These are phyloP conservation scores for Botrytis sinoallii DNA, from an alignment of 2,329 filamentous ascomycete species.

Conservation along the genomic window DNA sequence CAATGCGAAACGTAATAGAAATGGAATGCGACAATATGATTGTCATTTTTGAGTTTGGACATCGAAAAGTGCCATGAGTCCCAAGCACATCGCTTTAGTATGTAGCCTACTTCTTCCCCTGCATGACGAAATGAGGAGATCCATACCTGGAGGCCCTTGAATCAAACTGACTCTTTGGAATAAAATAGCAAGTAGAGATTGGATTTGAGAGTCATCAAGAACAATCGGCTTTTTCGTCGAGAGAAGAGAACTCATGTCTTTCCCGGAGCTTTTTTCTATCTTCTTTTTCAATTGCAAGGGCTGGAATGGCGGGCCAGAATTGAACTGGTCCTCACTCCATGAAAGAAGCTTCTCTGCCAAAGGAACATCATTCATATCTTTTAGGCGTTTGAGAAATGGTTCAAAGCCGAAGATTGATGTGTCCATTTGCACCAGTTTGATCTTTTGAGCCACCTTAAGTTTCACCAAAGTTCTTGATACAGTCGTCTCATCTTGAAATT, in stretches of 20 bases:
- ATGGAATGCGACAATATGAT: neutral
- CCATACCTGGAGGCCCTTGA: conserved; percentile 63
- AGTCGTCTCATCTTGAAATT: conserved; percentile 47
- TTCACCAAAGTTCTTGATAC: conserved; percentile 48
- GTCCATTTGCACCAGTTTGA: conserved; percentile 57
- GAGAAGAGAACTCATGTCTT: conserved; percentile 38
- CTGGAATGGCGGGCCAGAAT: conserved; percentile 24
- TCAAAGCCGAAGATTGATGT: conserved; percentile 68
- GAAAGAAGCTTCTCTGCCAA: conserved; percentile 52
- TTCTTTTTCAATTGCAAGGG: conserved; percentile 30
- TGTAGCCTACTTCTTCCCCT: neutral
- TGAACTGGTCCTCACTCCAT: conserved; percentile 27
- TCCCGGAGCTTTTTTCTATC: conserved; percentile 27
- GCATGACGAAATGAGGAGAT: neutral
- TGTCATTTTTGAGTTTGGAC: neutral
- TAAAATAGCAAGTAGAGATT: conserved; percentile 55
- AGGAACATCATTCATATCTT: conserved; percentile 54
- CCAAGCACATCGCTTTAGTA: neutral
- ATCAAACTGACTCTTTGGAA: conserved; percentile 56
- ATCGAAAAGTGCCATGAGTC: neutral
- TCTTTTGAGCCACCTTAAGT: conserved; percentile 39
- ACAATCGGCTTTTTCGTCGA: conserved; percentile 36
- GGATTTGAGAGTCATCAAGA: conserved; percentile 53
- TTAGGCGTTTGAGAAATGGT: conserved; percentile 59
- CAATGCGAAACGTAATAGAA: neutral